Evolutionary conservation across 1,139 yeast genomes (phyloP).

Genomic region (Suhomyces panamericanus): DNA sequence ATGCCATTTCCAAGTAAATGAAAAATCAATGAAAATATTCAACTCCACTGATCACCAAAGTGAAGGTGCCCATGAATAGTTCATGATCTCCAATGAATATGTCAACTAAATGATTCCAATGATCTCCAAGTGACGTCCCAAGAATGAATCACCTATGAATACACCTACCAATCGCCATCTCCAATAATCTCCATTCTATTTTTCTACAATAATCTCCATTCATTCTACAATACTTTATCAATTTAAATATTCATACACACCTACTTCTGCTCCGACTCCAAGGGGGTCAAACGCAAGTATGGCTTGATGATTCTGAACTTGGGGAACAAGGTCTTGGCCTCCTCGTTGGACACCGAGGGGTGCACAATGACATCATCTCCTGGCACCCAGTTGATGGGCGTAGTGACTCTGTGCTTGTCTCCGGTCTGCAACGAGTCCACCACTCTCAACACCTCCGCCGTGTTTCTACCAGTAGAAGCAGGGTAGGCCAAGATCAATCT

Average conservation of each 20-base stretch:
- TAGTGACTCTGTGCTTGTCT: conserved; percentile 77
- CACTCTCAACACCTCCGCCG: conserved; percentile 83
- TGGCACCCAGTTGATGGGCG: conserved; percentile 73
- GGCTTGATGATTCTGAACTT: conserved; percentile 80
- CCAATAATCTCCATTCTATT: no score
- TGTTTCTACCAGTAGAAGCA: conserved; percentile 88
- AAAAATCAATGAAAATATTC: no score
- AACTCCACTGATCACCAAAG: no score
- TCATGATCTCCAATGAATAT: no score
- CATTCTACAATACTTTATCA: background rate
- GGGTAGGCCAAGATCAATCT: conserved; percentile 84
- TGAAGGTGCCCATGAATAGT: no score
- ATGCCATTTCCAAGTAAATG: no score
- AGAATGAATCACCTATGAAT: no score
- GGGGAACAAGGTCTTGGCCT: conserved; percentile 79
- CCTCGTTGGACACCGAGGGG: conserved; percentile 77
- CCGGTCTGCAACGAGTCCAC: conserved; percentile 81
- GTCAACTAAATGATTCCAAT: no score
- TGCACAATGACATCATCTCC: conserved; percentile 92
- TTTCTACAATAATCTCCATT: no score
- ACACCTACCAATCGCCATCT: no score
- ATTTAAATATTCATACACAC: background rate
- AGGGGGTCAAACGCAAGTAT: conserved; percentile 51
- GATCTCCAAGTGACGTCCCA: no score
- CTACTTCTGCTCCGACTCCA: conserved; percentile 13